Evolutionary conservation across 2,329 filamentous ascomycete species (phyloP), one percentile per base, ranked within the genome.

Genomic region (Emergomyces africanus): DNA sequence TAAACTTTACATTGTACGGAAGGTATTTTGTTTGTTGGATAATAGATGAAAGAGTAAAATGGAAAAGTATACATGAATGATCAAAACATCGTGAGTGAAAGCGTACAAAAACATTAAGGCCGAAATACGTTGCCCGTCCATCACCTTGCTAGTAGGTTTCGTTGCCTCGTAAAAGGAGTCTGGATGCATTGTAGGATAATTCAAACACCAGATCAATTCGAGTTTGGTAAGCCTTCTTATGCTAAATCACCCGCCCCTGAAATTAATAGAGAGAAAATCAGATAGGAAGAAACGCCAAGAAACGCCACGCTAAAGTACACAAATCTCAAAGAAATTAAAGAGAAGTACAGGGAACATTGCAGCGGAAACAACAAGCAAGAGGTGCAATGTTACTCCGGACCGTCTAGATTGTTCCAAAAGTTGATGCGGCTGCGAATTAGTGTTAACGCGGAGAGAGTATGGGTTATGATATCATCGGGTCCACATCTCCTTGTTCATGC

Each of bases 401-500:
- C n/a, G n/a, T n/a, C 20, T n/a, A 12, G 8, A 9, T n/a, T 55
- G 25, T 25, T 41, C 37, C 15, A 8, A 23, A 33, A 39, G 18
- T 30, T 4, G n/a, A 44, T 25, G 18, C 20, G 5, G 15, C 25
- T 44, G 14, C 23, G 8, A 30, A 15, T n/a, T 44, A 55, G 54
- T 23, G 39, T 28, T 44, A 55, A 23, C 23, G 25, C 9, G 23
- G 25, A 0, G n/a, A 14, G 4, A 4, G 25, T 9, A 35, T 42
- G 39, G 10, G 59, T 71, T 65, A 75, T 35, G 69, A 70, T 48
- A 74, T 70, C 73, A 75, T 76, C 23, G 70, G 65, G 55, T 76
- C 74, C 37, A 70, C 61, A 44, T 75, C 72, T 39, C 70, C 71
- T 60, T 72, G 73, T 63, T 73, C 73, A 59, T 71, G 67, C 73